Percentiles rank a stretch among this genome's conserved stretches.
Evolutionary conservation across 75 land plant genomes (phyloP).

Genomic region (Azolla pinnata): DNA sequence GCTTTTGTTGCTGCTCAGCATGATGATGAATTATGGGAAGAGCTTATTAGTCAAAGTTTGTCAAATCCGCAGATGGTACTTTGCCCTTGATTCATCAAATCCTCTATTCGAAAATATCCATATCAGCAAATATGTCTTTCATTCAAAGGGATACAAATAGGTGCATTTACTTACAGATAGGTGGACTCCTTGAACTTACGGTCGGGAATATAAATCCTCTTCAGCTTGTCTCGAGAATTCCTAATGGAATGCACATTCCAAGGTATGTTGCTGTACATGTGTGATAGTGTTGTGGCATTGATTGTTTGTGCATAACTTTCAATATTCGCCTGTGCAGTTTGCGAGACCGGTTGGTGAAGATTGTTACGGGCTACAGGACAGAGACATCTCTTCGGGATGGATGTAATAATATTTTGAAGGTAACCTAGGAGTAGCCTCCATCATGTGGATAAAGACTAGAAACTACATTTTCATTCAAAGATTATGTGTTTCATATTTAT

Average conservation of each 20-base stretch:
- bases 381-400: slow-evolving; percentile 95
- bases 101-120: too few relatives aligned
- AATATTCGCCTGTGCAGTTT: slow-evolving; percentile 35
- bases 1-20: slow-evolving; percentile 86
- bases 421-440: too few relatives aligned
- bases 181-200: slow-evolving; percentile 83
- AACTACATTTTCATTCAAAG: too few relatives aligned
- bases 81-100: too few relatives aligned
- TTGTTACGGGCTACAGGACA: slow-evolving; percentile 88
- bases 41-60: slow-evolving; percentile 82
- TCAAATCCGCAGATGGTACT: slow-evolving; percentile 85
- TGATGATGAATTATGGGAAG: slow-evolving; percentile 97
- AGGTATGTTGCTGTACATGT: slow-evolving; percentile 19
- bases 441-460: too few relatives aligned
- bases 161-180: slow-evolving; percentile 76
- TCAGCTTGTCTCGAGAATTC: slow-evolving; percentile 74
- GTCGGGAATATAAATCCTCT: slow-evolving; percentile 98
- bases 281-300: background rate
- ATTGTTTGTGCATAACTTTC: background rate
- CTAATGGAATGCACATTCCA: slow-evolving; percentile 79
- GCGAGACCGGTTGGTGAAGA: slow-evolving; percentile 86
- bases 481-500: too few relatives aligned
- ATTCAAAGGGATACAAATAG: too few relatives aligned
- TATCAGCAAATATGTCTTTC: too few relatives aligned
- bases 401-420: slow-evolving; percentile 99